A percentile compares a stretch with the other conserved stretches of the same genome.
These are phyloP conservation scores for Trapa incisa DNA, from an alignment of 345 rosid genomes.

Conservation along the genomic window DNA sequence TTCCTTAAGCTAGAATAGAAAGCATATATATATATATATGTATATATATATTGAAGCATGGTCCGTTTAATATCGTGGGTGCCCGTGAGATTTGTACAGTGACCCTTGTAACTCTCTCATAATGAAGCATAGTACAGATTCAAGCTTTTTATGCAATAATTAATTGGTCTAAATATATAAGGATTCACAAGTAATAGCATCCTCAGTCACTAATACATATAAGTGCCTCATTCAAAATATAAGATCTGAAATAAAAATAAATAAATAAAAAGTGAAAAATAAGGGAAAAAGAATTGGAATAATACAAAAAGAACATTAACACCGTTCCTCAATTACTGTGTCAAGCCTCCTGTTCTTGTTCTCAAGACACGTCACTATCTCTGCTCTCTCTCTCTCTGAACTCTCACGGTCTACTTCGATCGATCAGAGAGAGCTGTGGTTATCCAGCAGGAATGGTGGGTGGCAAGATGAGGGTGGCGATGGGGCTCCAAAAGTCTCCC, in stretches of 20 bases:
- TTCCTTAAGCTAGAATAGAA: too few species aligned
- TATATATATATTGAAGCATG: too few species aligned
- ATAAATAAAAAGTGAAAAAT: background rate
- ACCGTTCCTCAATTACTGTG: conserved; percentile 59
- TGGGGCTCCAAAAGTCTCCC: conserved; percentile 78
- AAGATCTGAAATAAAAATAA: background rate
- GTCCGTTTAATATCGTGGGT: too few species aligned
- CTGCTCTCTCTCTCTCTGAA: conserved; percentile 4
- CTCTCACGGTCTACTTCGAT: background rate
- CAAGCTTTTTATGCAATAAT: too few species aligned
- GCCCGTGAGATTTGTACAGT: too few species aligned
- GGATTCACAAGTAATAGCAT: too few species aligned
- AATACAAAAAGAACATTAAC: conserved; percentile 17
- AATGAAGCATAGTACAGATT: too few species aligned
- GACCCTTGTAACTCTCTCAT: too few species aligned
- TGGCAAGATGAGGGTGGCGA: conserved; percentile 76
- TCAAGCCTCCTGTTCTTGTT: background rate
- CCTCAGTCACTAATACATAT: too few species aligned
- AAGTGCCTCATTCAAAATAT: too few species aligned
- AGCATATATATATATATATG: too few species aligned
- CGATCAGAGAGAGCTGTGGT: background rate
- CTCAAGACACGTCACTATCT: background rate
- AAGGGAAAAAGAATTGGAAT: background rate
- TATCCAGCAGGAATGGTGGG: conserved; percentile 43
- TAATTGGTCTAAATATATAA: too few species aligned